phyloP scores from a whole-genome alignment of 177 flowering plant genomes.

The Vitis hybrid region DNA sequence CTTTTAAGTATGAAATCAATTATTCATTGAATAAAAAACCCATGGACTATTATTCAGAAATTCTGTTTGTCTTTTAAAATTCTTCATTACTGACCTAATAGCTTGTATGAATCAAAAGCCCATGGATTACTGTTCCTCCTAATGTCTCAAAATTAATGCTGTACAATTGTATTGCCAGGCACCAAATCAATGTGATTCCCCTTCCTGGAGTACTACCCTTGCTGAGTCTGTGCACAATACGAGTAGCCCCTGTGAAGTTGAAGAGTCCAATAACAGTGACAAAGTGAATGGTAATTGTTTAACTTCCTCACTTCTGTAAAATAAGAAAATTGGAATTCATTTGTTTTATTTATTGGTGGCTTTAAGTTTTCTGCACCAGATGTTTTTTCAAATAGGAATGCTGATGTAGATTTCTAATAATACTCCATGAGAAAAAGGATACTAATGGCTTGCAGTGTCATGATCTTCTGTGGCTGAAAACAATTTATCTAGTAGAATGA shows the following conservation, averaged over 20 bases:
- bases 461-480: neutral
- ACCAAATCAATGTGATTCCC: neutral
- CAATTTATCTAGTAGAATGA: neutral
- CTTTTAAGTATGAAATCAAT: too few species aligned
- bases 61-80: too few species aligned
- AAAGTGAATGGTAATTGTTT: neutral
- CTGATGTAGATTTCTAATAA: neutral
- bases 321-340: neutral
- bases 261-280: neutral
- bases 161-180: neutral
- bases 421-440: neutral
- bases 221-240: neutral
- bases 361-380: conserved; percentile 2
- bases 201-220: neutral
- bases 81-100: too few species aligned
- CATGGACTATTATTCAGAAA: too few species aligned
- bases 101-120: neutral
- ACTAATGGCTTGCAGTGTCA: neutral
- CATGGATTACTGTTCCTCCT: neutral
- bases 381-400: neutral
- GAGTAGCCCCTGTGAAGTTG: neutral
- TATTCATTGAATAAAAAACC: too few species aligned
- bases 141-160: neutral
- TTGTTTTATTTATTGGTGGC: neutral
- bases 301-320: neutral